Evolutionary conservation across 1,139 yeast species (phyloP), one percentile per base, ranked within the genome.

Genomic region (Yamadazyma dushanensis): DNA sequence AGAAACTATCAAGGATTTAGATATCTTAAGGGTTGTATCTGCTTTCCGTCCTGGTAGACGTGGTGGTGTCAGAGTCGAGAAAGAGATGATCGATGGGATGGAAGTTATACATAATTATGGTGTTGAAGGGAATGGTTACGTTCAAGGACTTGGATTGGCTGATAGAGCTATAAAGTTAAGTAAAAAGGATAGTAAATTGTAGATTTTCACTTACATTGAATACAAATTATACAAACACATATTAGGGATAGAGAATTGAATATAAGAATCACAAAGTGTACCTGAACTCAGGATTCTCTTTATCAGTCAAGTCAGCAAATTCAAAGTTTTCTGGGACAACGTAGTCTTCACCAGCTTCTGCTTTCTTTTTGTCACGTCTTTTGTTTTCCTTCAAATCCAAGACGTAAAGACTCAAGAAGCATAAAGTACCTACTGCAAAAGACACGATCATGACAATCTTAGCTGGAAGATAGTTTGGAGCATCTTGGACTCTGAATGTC

Each of bases 41-140:
- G 92, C 89, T 0, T 64, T 81, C 32, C 70, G 92, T 46, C 92
- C 92, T 4, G 67, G 80, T 31, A 73, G 90, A 55, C 65, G 73
- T 31, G 88, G 86, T 10, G 90, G 90, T 4, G 76, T 69, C 2
- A 67, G 89, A 39, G 73, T 83, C 30, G 88, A 80, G 51, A 55
- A 56, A 27, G 80, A 78, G 45, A 41, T 38, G 2, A 47, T 66
- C 10, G 61, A 50, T 10, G 59, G 54, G 2, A 51, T 46, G 22
- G 14, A 16, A 23, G 39, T 63, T 1, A 61, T 73, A 16, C 79
- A 73, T 46, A 69, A 68, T 45, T 73, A 73, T 45, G 78, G 78
- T 2, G 72, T 71, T 25, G 70, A 73, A 16, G 73, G 71, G 4
- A 62, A 64, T 6, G 78, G 78, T 2, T 73, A 61, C 48, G 71